These are phyloP conservation scores for Triangularia setosa DNA, from an alignment of 2,329 filamentous ascomycete genomes.

Conservation along the genomic window DNA sequence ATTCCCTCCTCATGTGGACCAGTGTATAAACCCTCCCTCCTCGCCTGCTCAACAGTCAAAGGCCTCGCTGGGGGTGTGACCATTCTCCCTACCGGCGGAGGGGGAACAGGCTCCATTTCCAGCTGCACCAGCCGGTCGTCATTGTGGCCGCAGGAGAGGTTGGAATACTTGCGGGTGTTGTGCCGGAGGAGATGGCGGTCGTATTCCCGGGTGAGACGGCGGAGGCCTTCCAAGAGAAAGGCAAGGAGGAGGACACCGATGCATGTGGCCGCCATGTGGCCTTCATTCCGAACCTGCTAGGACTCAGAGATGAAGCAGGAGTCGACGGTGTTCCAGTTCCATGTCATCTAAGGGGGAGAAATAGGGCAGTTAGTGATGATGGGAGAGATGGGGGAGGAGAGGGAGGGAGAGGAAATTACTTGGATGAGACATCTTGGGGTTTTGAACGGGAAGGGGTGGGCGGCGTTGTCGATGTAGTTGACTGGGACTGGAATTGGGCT, in stretches of 20 bases:
- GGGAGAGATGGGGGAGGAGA: neutral
- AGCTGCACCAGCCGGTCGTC: neutral
- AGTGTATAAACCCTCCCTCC: neutral
- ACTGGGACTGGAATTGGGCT: neutral
- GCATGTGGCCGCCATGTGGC: neutral
- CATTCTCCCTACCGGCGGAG: neutral
- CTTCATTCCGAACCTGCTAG: neutral
- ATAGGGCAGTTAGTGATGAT: neutral
- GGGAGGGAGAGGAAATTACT: neutral
- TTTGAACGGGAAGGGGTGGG: neutral
- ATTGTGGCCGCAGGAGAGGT: neutral
- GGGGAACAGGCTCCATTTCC: neutral
- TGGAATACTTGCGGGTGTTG: neutral
- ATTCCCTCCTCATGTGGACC: neutral
- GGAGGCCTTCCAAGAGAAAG: neutral
- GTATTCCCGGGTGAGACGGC: neutral
- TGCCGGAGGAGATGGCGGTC: neutral
- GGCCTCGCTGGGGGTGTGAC: neutral
- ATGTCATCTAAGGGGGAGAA: neutral
- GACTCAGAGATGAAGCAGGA: neutral
- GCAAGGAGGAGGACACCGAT: constrained; percentile 1
- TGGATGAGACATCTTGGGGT: neutral
- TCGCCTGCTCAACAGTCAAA: neutral
- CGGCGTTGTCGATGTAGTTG: neutral
- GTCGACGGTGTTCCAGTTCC: constrained; percentile 2